These are phyloP conservation scores for Botryococcus braunii DNA, from an alignment of 163 green algal species.

Conservation along the genomic window DNA sequence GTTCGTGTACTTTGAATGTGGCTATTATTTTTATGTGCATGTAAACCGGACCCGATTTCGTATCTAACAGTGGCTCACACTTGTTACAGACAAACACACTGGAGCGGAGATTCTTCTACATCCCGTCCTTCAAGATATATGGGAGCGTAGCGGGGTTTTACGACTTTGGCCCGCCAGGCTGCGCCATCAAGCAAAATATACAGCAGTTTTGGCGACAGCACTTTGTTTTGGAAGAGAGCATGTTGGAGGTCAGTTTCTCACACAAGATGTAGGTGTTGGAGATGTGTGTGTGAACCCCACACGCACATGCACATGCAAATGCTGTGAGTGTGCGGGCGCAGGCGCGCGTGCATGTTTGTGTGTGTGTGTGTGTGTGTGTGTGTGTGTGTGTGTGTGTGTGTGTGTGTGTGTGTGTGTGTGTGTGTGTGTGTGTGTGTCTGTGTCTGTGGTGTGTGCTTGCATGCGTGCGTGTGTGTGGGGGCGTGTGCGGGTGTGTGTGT, in stretches of 20 bases:
- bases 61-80: neutral
- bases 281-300: no score
- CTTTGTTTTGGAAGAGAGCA: slow-evolving; percentile 96
- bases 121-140: slow-evolving; percentile 98
- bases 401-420: no score
- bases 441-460: no score
- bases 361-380: no score
- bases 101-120: slow-evolving; percentile 90
- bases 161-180: slow-evolving; percentile 95
- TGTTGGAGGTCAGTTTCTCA: slow-evolving; percentile 77
- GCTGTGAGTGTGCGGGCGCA: no score
- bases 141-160: slow-evolving; percentile 91
- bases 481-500: no score
- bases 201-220: slow-evolving; percentile 85
- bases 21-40: neutral
- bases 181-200: slow-evolving; percentile 95
- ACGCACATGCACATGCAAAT: no score
- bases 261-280: neutral
- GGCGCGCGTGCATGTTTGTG: no score
- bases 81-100: slow-evolving; percentile 59
- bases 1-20: neutral
- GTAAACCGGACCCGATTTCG: neutral
- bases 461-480: no score
- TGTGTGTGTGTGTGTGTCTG: no score
- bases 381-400: no score